A percentile compares a stretch with the other conserved stretches of the same genome.
These are phyloP conservation scores for Kregervanrija pseudodelftensis DNA, from an alignment of 805 yeast species.

Conservation along the genomic window DNA sequence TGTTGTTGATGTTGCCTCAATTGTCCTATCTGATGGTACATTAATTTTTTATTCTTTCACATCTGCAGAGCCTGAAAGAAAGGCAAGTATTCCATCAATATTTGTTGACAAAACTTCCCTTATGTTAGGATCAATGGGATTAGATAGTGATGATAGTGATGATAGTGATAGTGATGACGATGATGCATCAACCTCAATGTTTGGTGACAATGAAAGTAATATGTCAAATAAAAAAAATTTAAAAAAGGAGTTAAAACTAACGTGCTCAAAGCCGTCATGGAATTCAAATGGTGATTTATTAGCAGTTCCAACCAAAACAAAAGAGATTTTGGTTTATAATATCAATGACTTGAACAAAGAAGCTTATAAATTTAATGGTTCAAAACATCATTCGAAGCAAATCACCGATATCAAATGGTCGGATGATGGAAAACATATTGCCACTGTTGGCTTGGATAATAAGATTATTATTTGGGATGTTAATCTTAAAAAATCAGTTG, in stretches of 20 bases:
- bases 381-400: constrained; percentile 18
- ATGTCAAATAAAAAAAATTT: constrained; percentile 19
- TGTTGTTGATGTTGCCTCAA: constrained; percentile 49
- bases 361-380: constrained; percentile 17
- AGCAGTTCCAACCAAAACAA: constrained; percentile 54
- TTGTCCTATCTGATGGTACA: constrained; percentile 54
- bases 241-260: constrained; percentile 27
- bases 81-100: constrained; percentile 36
- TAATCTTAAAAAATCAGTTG: constrained; percentile 26
- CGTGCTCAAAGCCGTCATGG: constrained; percentile 58
- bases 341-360: constrained; percentile 28
- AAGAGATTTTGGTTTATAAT: constrained; percentile 39
- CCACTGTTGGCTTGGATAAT: constrained; percentile 48
- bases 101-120: constrained; percentile 30
- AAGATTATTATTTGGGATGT: constrained; percentile 52
- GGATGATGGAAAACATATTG: constrained; percentile 53
- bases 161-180: constrained; percentile 32
- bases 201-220: constrained; percentile 12
- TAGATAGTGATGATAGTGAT: constrained; percentile 27
- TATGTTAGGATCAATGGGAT: constrained; percentile 11
- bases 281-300: constrained; percentile 60
- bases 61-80: constrained; percentile 46
- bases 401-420: constrained; percentile 53
- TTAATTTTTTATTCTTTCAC: constrained; percentile 48
- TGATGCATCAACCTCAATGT: constrained; percentile 25